phyloP scores from a whole-genome alignment of 441 rosid species.

The Erysimum cheiri region DNA sequence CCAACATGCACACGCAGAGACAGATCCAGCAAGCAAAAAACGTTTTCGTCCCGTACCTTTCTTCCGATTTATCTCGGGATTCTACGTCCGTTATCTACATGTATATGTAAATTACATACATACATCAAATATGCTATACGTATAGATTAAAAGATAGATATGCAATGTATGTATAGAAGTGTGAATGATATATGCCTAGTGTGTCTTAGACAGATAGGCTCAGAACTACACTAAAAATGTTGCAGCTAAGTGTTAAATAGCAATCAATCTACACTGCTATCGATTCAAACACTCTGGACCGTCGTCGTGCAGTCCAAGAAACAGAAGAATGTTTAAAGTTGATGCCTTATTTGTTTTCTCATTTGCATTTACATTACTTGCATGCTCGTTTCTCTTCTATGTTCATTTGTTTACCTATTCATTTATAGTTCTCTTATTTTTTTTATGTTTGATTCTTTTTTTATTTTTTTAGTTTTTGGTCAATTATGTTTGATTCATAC shows the following conservation, averaged over 20 bases:
- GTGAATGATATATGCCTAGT: slow-evolving; percentile 39
- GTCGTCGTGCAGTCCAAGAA: slow-evolving; percentile 42
- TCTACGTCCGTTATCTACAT: slow-evolving; percentile 42
- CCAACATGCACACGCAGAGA: slow-evolving; percentile 43
- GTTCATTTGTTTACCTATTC: neutral
- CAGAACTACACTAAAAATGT: slow-evolving; percentile 49
- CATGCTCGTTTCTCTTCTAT: slow-evolving; percentile 15
- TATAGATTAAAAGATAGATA: slow-evolving; percentile 20
- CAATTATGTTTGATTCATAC: no score
- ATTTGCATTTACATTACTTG: slow-evolving; percentile 27
- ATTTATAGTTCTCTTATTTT: neutral
- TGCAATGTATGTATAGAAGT: slow-evolving; percentile 32
- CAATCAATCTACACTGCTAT: slow-evolving; percentile 44
- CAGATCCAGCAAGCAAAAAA: slow-evolving; percentile 44
- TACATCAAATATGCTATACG: slow-evolving; percentile 15
- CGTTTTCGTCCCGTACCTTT: slow-evolving; percentile 46
- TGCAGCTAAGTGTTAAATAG: slow-evolving; percentile 43
- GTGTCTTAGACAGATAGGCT: slow-evolving; percentile 37
- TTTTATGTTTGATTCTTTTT: no score
- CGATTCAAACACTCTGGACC: slow-evolving; percentile 39
- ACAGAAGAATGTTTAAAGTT: slow-evolving; percentile 47
- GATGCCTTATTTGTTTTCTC: slow-evolving; percentile 30
- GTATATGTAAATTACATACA: slow-evolving; percentile 2
- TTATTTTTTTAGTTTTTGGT: no score
- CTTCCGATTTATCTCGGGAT: slow-evolving; percentile 47